Evolutionary conservation across 2,329 filamentous ascomycete species (phyloP).

Genomic region (Colletotrichum paranaense): DNA sequence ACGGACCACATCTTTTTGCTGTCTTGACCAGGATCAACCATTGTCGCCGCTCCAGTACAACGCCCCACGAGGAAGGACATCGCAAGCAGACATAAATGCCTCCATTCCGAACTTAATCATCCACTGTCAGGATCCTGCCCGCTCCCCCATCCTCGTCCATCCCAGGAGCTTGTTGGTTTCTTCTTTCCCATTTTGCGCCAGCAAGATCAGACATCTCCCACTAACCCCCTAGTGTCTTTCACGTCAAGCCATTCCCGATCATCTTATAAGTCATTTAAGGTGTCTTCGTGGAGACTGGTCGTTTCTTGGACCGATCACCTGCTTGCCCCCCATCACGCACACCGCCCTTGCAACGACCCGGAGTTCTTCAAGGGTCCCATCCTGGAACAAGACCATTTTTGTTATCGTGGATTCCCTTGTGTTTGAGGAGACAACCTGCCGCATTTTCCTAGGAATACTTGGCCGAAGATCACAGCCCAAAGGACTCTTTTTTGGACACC

Average conservation of each 20-base stretch:
- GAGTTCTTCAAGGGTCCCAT: slow-evolving; percentile 33
- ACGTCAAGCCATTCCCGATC: slow-evolving; percentile 26
- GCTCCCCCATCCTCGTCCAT: slow-evolving; percentile 35
- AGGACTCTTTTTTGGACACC: slow-evolving; percentile 33
- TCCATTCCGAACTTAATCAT: slow-evolving; percentile 37
- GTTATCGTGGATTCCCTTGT: slow-evolving; percentile 38
- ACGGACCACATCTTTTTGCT: slow-evolving; percentile 28
- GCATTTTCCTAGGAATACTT: slow-evolving; percentile 36
- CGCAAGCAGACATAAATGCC: slow-evolving; percentile 39
- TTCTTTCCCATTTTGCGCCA: slow-evolving; percentile 37
- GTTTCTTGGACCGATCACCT: slow-evolving; percentile 38
- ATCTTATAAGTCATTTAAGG: slow-evolving; percentile 33
- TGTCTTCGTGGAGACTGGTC: slow-evolving; percentile 36
- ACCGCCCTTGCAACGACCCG: slow-evolving; percentile 37
- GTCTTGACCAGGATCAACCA: slow-evolving; percentile 35
- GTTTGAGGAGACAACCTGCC: slow-evolving; percentile 35
- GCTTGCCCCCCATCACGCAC: slow-evolving; percentile 31
- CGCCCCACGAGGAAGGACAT: slow-evolving; percentile 33
- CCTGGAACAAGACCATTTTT: slow-evolving; percentile 35
- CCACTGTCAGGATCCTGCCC: slow-evolving; percentile 31
- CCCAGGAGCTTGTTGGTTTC: slow-evolving; percentile 35
- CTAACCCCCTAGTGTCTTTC: slow-evolving; percentile 36
- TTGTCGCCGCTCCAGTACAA: slow-evolving; percentile 24
- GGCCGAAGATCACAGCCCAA: slow-evolving; percentile 32
- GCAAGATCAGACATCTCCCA: slow-evolving; percentile 36